Evolutionary conservation across 108 stramenopile genomes (phyloP), one percentile per base, ranked within the genome.

Genomic region (Fragilariopsis cylindrus): DNA sequence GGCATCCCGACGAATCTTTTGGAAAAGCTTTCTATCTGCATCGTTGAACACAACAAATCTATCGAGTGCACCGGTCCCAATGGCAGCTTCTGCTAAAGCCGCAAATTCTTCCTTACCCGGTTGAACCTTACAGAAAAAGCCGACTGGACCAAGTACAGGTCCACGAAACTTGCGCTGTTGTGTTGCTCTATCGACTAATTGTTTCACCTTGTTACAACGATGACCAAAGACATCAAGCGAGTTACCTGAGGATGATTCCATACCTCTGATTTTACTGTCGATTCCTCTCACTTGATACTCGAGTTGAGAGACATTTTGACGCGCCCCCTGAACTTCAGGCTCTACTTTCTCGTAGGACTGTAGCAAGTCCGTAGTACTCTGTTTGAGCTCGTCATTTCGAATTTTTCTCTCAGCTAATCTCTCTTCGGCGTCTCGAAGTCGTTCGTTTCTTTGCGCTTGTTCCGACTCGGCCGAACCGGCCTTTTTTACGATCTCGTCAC

Each of bases 71-170:
- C 73, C 65, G 44, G 15, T 54, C 3, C 91, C 89, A 48, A 92
- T 73, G 1, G 91, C 90, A 30, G 65, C 57, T 70, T 95, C 94
- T 0, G 90, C 94, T 21, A 92, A 48, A 43, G 76, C 66, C 18
- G 91, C 91, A 62, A 85, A 96, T 18, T 85, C 68, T 49, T 93
- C 92, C 75, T 93, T 93, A 5, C 92, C 92, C 58, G 82, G 70
- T n/a, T 77, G 82, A 57, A 96, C 76, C 72, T 96, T 92, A 68
- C 92, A 62, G 70, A 87, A 90, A 52, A 76, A 76, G 2, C 92
- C 95, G 65, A 96, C 88, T 18, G 95, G 95, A 4, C 95, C 95
- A 5, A 81, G 49, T 5, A 95, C 91, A 3, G 81, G 83, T 3
- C 90, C 95, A 46, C 67, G 81, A 63, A 92, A 92, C 57, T 82